Conservation (phyloP, 2,329 filamentous ascomycete genomes). For the Microdochium trichocladiopsis region DNA sequence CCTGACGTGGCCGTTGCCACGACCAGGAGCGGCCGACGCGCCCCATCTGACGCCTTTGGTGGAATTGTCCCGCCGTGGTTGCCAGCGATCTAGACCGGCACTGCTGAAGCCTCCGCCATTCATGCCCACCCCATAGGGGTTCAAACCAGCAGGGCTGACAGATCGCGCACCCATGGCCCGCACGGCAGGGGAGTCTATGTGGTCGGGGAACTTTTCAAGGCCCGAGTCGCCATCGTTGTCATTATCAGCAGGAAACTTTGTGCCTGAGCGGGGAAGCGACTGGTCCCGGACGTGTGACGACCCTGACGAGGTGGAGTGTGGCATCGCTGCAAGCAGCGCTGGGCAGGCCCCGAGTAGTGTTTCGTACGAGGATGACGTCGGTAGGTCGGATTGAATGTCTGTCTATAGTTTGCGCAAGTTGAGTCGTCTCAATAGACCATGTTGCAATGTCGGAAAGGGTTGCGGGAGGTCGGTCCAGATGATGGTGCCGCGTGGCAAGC, state of each 20-base stretch:
- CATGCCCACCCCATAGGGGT: conserved; percentile 20
- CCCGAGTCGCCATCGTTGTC: conserved; percentile 17
- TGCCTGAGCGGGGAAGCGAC: conserved; percentile 18
- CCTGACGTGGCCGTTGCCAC: conserved; percentile 50
- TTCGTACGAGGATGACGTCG: neutral
- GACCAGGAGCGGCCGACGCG: conserved; percentile 15
- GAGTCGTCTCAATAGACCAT: neutral
- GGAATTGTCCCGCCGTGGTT: conserved; percentile 16
- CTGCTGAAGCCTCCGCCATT: conserved; percentile 16
- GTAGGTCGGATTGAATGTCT: neutral
- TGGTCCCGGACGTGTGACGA: conserved; percentile 19
- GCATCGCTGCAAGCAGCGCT: conserved; percentile 13
- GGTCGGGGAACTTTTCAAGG: conserved; percentile 25
- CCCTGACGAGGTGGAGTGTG: conserved; percentile 22
- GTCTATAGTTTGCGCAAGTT: neutral
- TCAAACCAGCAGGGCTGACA: conserved; percentile 15
- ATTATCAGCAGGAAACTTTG: conserved; percentile 14
- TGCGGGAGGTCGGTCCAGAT: neutral
- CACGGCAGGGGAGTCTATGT: conserved; percentile 23
- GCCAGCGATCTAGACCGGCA: conserved; percentile 19
- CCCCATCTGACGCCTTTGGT: conserved; percentile 20
- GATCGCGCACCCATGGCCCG: conserved; percentile 16
- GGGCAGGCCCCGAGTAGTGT: neutral
- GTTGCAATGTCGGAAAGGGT: neutral
- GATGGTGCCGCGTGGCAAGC: neutral